Conservation (phyloP, 345 rosid species). For the Syzygium grande region DNA sequence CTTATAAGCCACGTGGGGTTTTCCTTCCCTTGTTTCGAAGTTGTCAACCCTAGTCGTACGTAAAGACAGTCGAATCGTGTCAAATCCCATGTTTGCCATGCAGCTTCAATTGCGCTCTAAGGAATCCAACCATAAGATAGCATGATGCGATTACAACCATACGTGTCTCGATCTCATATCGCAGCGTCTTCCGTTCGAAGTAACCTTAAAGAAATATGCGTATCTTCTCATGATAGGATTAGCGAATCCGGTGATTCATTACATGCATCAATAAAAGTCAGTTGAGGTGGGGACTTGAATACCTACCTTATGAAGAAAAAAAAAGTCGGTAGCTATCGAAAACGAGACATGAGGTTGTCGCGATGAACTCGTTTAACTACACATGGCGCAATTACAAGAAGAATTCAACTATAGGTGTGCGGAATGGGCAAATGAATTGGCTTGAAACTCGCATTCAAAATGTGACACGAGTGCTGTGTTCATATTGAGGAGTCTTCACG, state of each 20-base stretch:
- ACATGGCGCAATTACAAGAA: background rate
- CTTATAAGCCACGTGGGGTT: background rate
- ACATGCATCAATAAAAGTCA: background rate
- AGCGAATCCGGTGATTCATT: background rate
- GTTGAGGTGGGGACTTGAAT: accelerated
- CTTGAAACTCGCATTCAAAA: background rate
- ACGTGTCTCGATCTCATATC: background rate
- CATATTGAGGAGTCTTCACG: background rate
- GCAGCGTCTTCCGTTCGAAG: background rate
- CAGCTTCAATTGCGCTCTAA: background rate
- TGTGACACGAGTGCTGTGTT: background rate
- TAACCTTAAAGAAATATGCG: background rate
- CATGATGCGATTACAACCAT: background rate
- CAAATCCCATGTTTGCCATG: background rate
- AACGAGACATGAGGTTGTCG: background rate
- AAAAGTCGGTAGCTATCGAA: background rate
- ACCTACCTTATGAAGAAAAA: no score
- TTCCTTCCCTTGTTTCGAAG: background rate
- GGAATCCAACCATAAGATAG: background rate
- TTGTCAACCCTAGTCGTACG: background rate
- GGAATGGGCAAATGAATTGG: background rate
- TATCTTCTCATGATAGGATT: background rate
- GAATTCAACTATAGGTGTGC: background rate
- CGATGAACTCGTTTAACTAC: background rate
- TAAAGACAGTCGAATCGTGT: background rate